These are phyloP conservation scores for Ceratobasidium sp. DNA, from an alignment of 1,284 basidiomycete genomes.

Conservation along the genomic window DNA sequence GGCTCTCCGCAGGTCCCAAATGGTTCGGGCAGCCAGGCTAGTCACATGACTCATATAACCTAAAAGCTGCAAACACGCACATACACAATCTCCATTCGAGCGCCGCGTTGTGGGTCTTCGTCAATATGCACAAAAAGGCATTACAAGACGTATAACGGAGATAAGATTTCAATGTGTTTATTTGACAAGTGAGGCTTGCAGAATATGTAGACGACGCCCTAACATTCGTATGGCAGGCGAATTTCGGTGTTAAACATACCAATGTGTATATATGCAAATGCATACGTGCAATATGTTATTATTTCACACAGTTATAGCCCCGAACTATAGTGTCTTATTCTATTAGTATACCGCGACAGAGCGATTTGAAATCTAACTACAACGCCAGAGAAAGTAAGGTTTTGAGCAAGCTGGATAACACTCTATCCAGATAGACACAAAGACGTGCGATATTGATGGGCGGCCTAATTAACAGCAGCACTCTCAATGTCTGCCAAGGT, in stretches of 20 bases:
- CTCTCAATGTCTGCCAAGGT: slow-evolving; percentile 69
- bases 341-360: too few species aligned
- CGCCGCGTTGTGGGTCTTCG: background rate
- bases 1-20: too few species aligned
- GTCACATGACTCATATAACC: background rate
- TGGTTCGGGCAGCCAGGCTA: too few species aligned
- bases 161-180: background rate
- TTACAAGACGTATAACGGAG: background rate
- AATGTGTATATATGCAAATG: background rate
- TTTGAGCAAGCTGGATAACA: background rate
- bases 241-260: background rate
- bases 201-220: background rate
- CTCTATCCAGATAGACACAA: background rate
- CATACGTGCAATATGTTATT: too few species aligned
- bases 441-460: background rate
- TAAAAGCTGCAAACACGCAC: background rate
- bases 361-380: background rate
- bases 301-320: too few species aligned
- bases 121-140: background rate
- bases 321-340: too few species aligned
- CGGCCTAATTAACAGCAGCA: slow-evolving; percentile 48
- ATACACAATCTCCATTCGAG: background rate
- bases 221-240: background rate
- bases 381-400: background rate
- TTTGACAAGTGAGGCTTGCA: too few species aligned